These are phyloP conservation scores for Plectosphaerella cucumerina DNA, from an alignment of 2,329 filamentous ascomycete genomes.

Conservation along the genomic window DNA sequence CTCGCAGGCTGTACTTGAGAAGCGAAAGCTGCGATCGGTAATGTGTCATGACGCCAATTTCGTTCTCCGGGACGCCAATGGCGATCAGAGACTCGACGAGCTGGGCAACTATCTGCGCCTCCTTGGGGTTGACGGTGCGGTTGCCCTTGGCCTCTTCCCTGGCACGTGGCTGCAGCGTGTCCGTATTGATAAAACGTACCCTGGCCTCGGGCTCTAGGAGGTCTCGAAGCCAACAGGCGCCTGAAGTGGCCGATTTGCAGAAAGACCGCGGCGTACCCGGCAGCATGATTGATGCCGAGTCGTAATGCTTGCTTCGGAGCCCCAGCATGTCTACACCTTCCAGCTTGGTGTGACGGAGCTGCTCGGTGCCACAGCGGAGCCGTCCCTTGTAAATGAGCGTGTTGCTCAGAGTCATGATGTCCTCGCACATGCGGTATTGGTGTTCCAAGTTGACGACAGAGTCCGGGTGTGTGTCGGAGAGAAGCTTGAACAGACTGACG, in stretches of 20 bases:
- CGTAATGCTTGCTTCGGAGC: slow-evolving; percentile 57
- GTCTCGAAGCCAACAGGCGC: slow-evolving; percentile 71
- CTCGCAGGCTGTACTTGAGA: slow-evolving; percentile 67
- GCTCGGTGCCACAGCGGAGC: slow-evolving; percentile 80
- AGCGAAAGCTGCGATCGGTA: slow-evolving; percentile 89
- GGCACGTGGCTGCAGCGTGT: slow-evolving; percentile 59
- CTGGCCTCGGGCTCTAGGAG: slow-evolving; percentile 66
- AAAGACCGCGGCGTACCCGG: slow-evolving; percentile 40
- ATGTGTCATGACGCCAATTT: slow-evolving; percentile 94
- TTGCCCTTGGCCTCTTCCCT: slow-evolving; percentile 75
- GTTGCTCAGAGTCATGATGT: slow-evolving; percentile 93
- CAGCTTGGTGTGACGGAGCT: slow-evolving; percentile 67
- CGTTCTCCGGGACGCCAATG: slow-evolving; percentile 66
- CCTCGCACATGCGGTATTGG: slow-evolving; percentile 97
- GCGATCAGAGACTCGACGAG: slow-evolving; percentile 76
- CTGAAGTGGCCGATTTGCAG: slow-evolving; percentile 48
- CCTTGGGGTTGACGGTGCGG: slow-evolving; percentile 83
- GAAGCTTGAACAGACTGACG: slow-evolving; percentile 86
- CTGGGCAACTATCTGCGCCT: slow-evolving; percentile 73
- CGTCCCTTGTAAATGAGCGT: slow-evolving; percentile 87
- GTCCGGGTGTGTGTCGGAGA: slow-evolving; percentile 82
- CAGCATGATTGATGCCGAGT: slow-evolving; percentile 38
- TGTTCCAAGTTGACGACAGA: slow-evolving; percentile 91
- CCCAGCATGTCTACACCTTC: slow-evolving; percentile 61
- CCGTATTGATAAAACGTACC: slow-evolving; percentile 87